Percentiles rank a stretch among this genome's conserved stretches.
Conservation (phyloP, 2,329 filamentous ascomycete species). For the Gyromitra esculenta region DNA sequence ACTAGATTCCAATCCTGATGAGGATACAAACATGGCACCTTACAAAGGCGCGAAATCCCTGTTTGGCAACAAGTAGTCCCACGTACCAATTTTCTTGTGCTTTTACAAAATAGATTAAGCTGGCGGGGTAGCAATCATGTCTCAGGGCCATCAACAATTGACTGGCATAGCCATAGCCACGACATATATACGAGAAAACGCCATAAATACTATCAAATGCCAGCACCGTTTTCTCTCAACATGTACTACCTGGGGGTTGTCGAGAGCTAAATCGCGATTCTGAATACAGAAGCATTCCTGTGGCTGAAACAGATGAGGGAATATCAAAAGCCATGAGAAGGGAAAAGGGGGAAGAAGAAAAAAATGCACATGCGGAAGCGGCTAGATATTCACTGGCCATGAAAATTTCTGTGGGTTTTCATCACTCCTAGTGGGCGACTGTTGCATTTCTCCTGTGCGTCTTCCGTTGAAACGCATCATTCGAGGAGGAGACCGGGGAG, state of each 20-base stretch:
- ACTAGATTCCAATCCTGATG: too few relatives aligned
- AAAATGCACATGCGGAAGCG: not conserved
- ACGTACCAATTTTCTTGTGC: not conserved
- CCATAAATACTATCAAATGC: not conserved
- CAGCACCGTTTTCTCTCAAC: not conserved
- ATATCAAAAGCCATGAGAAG: slow-evolving; percentile 10
- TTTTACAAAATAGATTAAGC: not conserved
- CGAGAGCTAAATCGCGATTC: slow-evolving; percentile 1
- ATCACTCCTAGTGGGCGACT: not conserved
- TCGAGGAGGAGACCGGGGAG: not conserved
- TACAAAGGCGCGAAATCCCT: not conserved
- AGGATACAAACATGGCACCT: not conserved
- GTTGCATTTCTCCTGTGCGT: not conserved
- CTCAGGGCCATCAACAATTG: slow-evolving; percentile 9
- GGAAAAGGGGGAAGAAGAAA: not conserved
- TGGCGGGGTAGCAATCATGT: not conserved
- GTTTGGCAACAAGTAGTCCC: not conserved
- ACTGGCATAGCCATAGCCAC: slow-evolving; percentile 15
- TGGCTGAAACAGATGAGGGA: slow-evolving; percentile 27
- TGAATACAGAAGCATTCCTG: slow-evolving; percentile 4
- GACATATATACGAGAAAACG: not conserved
- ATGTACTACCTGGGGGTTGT: not conserved
- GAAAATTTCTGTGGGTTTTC: not conserved
- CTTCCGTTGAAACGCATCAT: not conserved
- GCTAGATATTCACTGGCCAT: slow-evolving; percentile 13